Evolutionary conservation across 2,329 filamentous ascomycete genomes (phyloP).

Genomic region (Clonostachys byssicola): DNA sequence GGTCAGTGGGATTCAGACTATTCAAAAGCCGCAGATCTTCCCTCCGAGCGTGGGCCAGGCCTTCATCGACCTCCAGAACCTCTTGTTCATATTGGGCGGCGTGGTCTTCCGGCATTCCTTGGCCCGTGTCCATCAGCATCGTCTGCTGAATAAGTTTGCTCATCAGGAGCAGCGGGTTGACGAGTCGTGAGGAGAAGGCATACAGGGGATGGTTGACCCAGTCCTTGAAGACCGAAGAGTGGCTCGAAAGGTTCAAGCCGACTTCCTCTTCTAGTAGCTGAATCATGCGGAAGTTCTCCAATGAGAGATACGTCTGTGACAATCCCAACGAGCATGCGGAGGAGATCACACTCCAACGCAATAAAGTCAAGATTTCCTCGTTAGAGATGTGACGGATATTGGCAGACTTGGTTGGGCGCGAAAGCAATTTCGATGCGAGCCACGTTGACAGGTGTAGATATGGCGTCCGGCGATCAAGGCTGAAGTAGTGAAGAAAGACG

Average conservation of each 20-base stretch:
- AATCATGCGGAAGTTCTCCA: slow-evolving; percentile 2
- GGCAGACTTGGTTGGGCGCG: not conserved
- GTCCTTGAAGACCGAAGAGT: slow-evolving; percentile 5
- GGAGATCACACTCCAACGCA: slow-evolving; percentile 8
- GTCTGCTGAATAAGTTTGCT: slow-evolving; percentile 6
- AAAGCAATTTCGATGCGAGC: too few relatives aligned
- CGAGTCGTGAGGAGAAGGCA: slow-evolving; percentile 7
- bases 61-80: slow-evolving; percentile 4
- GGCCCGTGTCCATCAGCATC: not conserved
- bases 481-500: slow-evolving; percentile 4
- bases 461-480: not conserved
- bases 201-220: slow-evolving; percentile 9
- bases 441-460: too few relatives aligned
- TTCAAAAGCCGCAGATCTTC: slow-evolving; percentile 3
- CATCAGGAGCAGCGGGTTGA: slow-evolving; percentile 7
- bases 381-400: not conserved
- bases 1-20: slow-evolving; percentile 1
- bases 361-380: slow-evolving; percentile 4
- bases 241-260: slow-evolving; percentile 1
- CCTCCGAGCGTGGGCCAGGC: slow-evolving; percentile 6
- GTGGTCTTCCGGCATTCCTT: not conserved
- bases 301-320: not conserved
- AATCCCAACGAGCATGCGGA: slow-evolving; percentile 6
- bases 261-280: slow-evolving; percentile 7
- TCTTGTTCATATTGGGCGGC: not conserved